A percentile compares a stretch with the other conserved stretches of the same genome.
phyloP scores from a whole-genome alignment of 2,329 filamentous ascomycete species.

The Aspergillus ustus region DNA sequence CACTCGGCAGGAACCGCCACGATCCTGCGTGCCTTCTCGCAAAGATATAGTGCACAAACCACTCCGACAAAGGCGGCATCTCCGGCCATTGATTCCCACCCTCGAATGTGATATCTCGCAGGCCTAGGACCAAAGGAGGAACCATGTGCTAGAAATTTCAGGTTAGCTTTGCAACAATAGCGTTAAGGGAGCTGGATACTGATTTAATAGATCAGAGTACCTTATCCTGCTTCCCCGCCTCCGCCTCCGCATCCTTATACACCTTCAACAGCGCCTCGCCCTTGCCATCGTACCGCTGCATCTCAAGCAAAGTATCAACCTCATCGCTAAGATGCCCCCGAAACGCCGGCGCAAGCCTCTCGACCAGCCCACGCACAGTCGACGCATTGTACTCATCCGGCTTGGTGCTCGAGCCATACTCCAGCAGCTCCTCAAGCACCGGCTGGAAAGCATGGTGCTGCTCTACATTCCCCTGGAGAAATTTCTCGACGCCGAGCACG shows the following conservation, averaged over 20 bases:
- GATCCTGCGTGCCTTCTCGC: conserved; percentile 1
- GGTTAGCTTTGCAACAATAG: neutral
- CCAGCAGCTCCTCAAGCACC: too few relatives aligned
- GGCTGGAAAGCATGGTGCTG: too few relatives aligned
- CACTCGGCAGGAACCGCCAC: conserved; percentile 11
- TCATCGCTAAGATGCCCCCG: conserved; percentile 2
- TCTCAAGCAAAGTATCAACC: neutral
- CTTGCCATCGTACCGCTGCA: conserved; percentile 3
- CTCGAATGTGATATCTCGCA: conserved; percentile 7
- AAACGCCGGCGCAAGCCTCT: conserved; percentile 1
- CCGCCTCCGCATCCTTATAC: conserved; percentile 1
- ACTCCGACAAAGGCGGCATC: neutral
- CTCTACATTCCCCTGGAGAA: too few relatives aligned
- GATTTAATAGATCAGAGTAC: neutral
- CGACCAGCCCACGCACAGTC: neutral
- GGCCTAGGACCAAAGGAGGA: too few relatives aligned
- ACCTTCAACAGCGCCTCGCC: neutral
- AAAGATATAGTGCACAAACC: conserved; percentile 5
- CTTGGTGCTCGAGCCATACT: too few relatives aligned
- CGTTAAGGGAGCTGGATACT: neutral
- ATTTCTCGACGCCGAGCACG: neutral
- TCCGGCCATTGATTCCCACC: conserved; percentile 10
- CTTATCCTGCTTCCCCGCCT: neutral
- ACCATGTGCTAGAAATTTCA: too few relatives aligned
- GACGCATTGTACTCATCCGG: too few relatives aligned